These are phyloP conservation scores for Salix brachista DNA, from an alignment of 345 rosid genomes.

Conservation along the genomic window DNA sequence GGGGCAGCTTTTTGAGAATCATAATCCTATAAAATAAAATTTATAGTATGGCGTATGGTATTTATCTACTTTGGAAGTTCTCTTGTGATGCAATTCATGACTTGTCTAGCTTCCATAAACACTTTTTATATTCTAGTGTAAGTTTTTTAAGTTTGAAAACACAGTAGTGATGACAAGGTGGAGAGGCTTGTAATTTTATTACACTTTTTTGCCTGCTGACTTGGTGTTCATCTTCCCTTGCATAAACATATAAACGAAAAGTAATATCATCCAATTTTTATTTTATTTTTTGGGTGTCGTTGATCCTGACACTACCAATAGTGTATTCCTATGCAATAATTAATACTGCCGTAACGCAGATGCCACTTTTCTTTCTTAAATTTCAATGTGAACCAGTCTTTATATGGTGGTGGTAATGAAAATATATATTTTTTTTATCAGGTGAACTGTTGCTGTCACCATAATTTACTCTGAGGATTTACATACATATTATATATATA, in stretches of 20 bases:
- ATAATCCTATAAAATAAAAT: not conserved
- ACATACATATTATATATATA: too few species aligned
- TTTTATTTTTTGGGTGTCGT: too few species aligned
- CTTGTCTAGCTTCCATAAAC: constrained; percentile 5
- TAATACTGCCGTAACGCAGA: not conserved
- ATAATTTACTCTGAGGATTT: too few species aligned
- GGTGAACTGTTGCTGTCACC: not conserved
- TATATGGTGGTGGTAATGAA: too few species aligned
- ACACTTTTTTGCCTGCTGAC: constrained; percentile 15
- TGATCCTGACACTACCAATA: constrained; percentile 7
- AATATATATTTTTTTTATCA: too few species aligned
- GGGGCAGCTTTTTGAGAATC: constrained; percentile 5
- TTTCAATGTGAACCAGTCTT: too few species aligned
- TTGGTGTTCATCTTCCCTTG: constrained; percentile 10
- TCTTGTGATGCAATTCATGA: constrained; percentile 9
- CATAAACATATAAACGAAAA: too few species aligned
- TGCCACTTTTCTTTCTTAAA: too few species aligned
- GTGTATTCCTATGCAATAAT: not conserved
- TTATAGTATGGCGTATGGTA: not conserved
- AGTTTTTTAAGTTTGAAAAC: constrained; percentile 5
- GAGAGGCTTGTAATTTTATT: not conserved
- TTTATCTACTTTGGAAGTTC: constrained; percentile 14
- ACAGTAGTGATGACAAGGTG: constrained; percentile 32
- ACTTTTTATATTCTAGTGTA: not conserved
- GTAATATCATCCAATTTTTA: too few species aligned